These are phyloP conservation scores for Saccharomycopsis fermentans DNA, from an alignment of 805 yeast genomes.

Conservation along the genomic window DNA sequence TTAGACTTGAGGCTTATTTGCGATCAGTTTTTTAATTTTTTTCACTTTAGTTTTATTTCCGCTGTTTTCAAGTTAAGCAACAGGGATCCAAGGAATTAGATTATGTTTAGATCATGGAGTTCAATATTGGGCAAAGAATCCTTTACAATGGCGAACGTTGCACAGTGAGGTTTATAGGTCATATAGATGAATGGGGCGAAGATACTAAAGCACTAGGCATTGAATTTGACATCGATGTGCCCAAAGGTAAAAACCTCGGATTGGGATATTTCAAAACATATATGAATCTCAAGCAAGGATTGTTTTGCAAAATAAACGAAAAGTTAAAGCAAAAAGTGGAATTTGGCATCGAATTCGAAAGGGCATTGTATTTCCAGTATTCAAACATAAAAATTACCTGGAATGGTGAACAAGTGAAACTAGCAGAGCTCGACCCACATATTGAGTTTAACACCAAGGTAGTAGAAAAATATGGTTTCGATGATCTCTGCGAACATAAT, in stretches of 20 bases:
- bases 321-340: slow-evolving; percentile 25
- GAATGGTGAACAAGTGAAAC: neutral
- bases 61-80: neutral
- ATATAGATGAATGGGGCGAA: slow-evolving; percentile 51
- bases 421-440: slow-evolving; percentile 20
- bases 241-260: slow-evolving; percentile 70
- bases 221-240: slow-evolving; percentile 66
- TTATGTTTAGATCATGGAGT: neutral
- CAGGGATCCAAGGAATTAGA: neutral
- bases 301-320: slow-evolving; percentile 46
- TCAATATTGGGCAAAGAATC: slow-evolving; percentile 21
- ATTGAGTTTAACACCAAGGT: slow-evolving; percentile 45
- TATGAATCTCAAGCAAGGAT: slow-evolving; percentile 38
- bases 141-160: slow-evolving; percentile 38
- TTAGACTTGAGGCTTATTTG: too few species aligned
- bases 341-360: slow-evolving; percentile 26
- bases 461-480: slow-evolving; percentile 60
- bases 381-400: slow-evolving; percentile 14
- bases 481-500: slow-evolving; percentile 39
- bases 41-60: neutral
- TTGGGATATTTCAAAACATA: slow-evolving; percentile 40
- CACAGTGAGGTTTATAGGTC: slow-evolving; percentile 55
- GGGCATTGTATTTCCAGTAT: slow-evolving; percentile 45
- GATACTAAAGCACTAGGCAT: slow-evolving; percentile 52
- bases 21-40: too few species aligned